These are phyloP conservation scores for Terfezia claveryi DNA, from an alignment of 495 filamentous ascomycete genomes.

Conservation along the genomic window DNA sequence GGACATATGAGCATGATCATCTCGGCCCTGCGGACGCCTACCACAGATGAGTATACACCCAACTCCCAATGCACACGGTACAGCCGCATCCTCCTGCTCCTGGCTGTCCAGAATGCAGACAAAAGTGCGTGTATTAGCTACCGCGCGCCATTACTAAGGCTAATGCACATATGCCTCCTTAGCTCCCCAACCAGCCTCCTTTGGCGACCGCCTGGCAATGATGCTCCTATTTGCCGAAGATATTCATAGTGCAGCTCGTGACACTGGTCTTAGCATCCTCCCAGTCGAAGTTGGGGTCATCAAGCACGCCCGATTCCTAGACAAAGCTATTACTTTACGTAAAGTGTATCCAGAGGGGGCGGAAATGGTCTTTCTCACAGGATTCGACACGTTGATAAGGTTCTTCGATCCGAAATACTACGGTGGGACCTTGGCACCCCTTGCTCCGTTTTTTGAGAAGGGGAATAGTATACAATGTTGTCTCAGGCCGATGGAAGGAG, in stretches of 20 bases:
- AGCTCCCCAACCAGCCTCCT: conserved; percentile 55
- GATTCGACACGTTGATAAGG: conserved; percentile 72
- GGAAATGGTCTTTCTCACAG: conserved; percentile 59
- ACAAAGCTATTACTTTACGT: conserved; percentile 55
- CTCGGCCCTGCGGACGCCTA: no score
- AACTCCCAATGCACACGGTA: conserved; percentile 25
- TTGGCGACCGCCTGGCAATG: conserved; percentile 64
- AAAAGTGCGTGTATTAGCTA: conserved; percentile 26
- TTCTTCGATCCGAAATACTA: conserved; percentile 79
- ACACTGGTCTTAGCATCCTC: neutral
- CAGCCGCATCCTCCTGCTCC: conserved; percentile 47
- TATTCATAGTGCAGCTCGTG: conserved; percentile 18
- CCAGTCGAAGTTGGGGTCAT: conserved; percentile 61
- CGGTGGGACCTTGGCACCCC: conserved; percentile 28
- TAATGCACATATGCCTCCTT: neutral
- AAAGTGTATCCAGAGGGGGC: conserved; percentile 15
- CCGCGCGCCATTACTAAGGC: neutral
- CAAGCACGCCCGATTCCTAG: conserved; percentile 61
- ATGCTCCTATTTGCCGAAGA: conserved; percentile 64
- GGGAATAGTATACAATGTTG: conserved; percentile 47
- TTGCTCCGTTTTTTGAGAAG: conserved; percentile 44
- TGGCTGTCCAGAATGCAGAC: conserved; percentile 82
- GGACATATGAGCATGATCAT: conserved; percentile 48
- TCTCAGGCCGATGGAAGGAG: conserved; percentile 50
- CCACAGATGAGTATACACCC: conserved; percentile 21